phyloP scores from a whole-genome alignment of 805 yeast species.

The Pichia paraexigua region DNA sequence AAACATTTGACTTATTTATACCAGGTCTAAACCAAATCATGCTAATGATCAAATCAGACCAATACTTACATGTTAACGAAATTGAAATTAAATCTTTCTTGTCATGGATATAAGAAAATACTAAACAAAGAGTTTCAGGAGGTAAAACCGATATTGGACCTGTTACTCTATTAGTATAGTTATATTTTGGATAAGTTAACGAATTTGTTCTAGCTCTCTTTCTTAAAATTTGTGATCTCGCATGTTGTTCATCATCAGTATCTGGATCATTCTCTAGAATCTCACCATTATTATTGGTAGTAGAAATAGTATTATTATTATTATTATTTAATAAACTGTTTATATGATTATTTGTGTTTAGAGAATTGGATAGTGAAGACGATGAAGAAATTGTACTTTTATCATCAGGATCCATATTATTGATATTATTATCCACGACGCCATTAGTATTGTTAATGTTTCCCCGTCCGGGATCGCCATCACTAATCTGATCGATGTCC shows the following conservation, averaged over 20 bases:
- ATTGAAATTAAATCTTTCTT: constrained; percentile 52
- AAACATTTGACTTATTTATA: constrained; percentile 43
- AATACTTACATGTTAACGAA: constrained; percentile 68
- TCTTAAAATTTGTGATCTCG: constrained; percentile 21
- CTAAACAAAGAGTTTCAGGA: constrained; percentile 54
- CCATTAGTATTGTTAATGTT: background rate
- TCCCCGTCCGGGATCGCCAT: background rate
- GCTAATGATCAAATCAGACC: constrained; percentile 74
- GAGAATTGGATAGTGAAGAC: background rate
- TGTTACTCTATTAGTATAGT: constrained; percentile 1
- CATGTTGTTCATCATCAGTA: constrained; percentile 28
- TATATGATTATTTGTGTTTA: background rate
- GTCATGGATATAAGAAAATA: constrained; percentile 56
- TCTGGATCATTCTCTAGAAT: constrained; percentile 25
- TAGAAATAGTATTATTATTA: background rate
- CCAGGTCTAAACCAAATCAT: constrained; percentile 84
- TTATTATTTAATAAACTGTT: background rate
- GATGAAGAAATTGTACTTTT: background rate
- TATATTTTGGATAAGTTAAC: constrained; percentile 3
- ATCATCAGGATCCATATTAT: background rate
- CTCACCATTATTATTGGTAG: constrained; percentile 13
- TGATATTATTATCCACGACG: background rate
- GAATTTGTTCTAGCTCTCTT: constrained; percentile 17
- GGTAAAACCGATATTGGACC: constrained; percentile 40
- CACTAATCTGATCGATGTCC: background rate